Percentiles rank a stretch among this genome's conserved stretches.
These are phyloP conservation scores for Russula griseocarnosa DNA, from an alignment of 768 basidiomycete species.

Conservation along the genomic window DNA sequence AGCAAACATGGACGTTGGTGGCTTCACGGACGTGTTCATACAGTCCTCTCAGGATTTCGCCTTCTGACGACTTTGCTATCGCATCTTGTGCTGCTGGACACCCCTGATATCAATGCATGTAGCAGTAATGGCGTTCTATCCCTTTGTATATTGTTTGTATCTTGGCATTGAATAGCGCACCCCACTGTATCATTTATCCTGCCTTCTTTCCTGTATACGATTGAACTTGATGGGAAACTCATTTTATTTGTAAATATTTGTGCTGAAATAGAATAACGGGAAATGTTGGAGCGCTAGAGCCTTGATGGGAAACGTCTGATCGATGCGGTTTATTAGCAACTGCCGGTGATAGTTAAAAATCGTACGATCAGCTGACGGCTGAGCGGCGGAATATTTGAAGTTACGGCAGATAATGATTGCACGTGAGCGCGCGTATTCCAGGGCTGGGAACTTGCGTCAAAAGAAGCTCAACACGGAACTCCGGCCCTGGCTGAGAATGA, in stretches of 20 bases:
- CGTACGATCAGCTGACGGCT: slow-evolving; percentile 17
- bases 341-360: slow-evolving; percentile 14
- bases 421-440: slow-evolving; percentile 12
- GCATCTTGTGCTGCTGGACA: slow-evolving; percentile 12
- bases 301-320: slow-evolving; percentile 17
- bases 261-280: slow-evolving; percentile 14
- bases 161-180: slow-evolving; percentile 21
- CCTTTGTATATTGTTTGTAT: slow-evolving; percentile 25
- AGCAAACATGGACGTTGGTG: slow-evolving; percentile 3
- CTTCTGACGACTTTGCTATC: slow-evolving; percentile 14
- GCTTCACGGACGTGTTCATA: slow-evolving; percentile 17
- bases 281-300: slow-evolving; percentile 1
- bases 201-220: slow-evolving; percentile 17
- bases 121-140: slow-evolving; percentile 23
- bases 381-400: neutral
- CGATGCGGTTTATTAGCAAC: slow-evolving; percentile 2
- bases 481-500: neutral
- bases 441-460: slow-evolving; percentile 5
- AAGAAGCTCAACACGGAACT: neutral
- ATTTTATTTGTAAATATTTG: slow-evolving; percentile 30
- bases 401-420: slow-evolving; percentile 12
- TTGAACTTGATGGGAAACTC: slow-evolving; percentile 12
- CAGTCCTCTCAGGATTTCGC: slow-evolving; percentile 7
- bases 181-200: slow-evolving; percentile 27
- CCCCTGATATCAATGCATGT: slow-evolving; percentile 19